A percentile compares a stretch with the other conserved stretches of the same genome.
phyloP scores from a whole-genome alignment of 345 rosid species.

The Microcos paniculata region DNA sequence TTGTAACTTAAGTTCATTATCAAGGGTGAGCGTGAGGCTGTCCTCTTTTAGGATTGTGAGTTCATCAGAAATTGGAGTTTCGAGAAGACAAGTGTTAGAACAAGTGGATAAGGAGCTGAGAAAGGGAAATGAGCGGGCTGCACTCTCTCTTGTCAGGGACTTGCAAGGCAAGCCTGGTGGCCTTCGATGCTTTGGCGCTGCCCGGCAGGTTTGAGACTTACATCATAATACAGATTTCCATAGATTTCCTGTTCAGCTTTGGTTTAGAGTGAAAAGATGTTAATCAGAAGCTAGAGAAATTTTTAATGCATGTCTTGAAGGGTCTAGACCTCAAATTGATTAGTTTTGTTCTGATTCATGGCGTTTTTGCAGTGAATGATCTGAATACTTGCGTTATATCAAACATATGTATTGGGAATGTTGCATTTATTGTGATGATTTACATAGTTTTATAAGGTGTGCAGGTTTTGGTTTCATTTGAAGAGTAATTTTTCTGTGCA shows the following conservation, averaged over 20 bases:
- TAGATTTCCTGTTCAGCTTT: not conserved
- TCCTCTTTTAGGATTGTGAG: constrained; percentile 23
- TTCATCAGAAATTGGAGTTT: constrained; percentile 44
- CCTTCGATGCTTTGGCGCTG: constrained; percentile 73
- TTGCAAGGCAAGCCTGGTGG: constrained; percentile 80
- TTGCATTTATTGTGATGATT: not conserved
- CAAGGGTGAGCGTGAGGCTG: constrained; percentile 9
- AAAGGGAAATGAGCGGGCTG: constrained; percentile 80
- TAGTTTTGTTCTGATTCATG: no score
- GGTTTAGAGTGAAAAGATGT: not conserved
- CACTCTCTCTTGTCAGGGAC: constrained; percentile 64
- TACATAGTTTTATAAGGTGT: no score
- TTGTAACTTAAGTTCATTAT: constrained; percentile 27
- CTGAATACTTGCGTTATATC: no score
- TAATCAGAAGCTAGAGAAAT: no score
- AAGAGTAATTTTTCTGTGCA: constrained; percentile 12
- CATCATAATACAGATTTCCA: not conserved
- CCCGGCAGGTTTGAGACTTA: constrained; percentile 54
- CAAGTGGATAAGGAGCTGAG: constrained; percentile 65
- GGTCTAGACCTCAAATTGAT: no score
- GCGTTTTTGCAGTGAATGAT: no score
- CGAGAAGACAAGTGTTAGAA: constrained; percentile 48
- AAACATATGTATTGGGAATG: not conserved
- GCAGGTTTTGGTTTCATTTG: not conserved
- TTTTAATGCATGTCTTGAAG: not conserved